Base-by-base conservation (phyloP, 2,329 filamentous ascomycete species). In the Alternaria angustiovoidea region DNA sequence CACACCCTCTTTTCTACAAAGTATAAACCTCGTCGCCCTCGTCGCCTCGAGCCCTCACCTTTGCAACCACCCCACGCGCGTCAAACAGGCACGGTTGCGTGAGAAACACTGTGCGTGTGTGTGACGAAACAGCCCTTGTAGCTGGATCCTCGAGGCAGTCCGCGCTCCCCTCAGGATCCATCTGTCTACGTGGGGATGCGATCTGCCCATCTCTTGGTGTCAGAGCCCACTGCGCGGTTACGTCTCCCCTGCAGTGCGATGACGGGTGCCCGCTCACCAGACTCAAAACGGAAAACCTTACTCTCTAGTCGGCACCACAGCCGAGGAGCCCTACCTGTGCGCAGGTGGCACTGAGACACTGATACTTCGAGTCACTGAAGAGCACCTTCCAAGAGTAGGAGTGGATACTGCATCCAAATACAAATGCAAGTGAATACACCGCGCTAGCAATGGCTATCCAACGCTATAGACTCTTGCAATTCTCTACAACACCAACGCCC, bases 21-120 rank as follows among this genome's bases (percentile, higher is more conserved):
- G 38, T 11, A 6, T n/a, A 38, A 8, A 38, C 36, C 36, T 38
- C 36, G 22, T 22, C 22, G 22, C 38, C n/a, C 30, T 24, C 51
- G 18, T 28, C 54, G 22, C 22, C 16, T 38, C 14, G 34, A 11
- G 28, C 28, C 14, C 12, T 36, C 32, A 16, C 5, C 32, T 18
- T 41, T 5, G n/a, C 38, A 7, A 24, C 22, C 34, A 8, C 48
- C 20, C 54, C 38, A 36, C 30, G 14, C 54, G 32, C 34, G 51
- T 38, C 49, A 63, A 41, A 57, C 55, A 55, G 26, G 48, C 51
- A 39, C 34, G 41, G 44, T 46, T 59, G 55, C 55, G 58, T 42
- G 12, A 48, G 46, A 62, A 63, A 63, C 61, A 26, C 38, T 41
- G 43, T 16, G 14, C 6, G 24, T 36, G 32, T 34, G 38, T 54